A percentile compares a stretch with the other conserved stretches of the same genome.
Evolutionary conservation across 2,329 filamentous ascomycete genomes (phyloP).

Genomic region (Davidsoniella neocaledoniae): DNA sequence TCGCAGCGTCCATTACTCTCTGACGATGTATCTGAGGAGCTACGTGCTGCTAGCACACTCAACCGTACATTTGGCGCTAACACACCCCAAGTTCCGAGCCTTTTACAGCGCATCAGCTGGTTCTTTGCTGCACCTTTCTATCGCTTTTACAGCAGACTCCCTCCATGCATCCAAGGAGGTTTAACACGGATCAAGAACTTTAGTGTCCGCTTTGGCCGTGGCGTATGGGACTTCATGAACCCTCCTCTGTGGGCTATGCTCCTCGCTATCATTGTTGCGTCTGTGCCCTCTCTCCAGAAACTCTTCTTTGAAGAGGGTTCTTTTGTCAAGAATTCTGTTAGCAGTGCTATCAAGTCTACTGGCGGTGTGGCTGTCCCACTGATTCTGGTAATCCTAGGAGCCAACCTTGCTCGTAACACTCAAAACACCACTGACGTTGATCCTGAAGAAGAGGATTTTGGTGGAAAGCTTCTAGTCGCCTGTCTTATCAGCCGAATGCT

Average conservation of each 20-base stretch:
- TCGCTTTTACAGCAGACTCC: neutral
- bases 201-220: conserved; percentile 33
- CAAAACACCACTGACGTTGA: conserved; percentile 49
- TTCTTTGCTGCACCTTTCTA: neutral
- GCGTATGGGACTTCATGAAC: conserved; percentile 92
- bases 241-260: conserved; percentile 97
- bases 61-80: conserved; percentile 1
- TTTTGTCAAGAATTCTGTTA: conserved; percentile 85
- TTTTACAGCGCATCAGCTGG: neutral
- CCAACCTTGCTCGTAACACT: conserved; percentile 85
- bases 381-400: conserved; percentile 87
- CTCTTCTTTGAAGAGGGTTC: conserved; percentile 81
- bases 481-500: conserved; percentile 82
- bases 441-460: conserved; percentile 51
- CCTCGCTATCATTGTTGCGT: conserved; percentile 75
- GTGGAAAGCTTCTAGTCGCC: conserved; percentile 66
- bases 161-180: neutral
- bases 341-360: conserved; percentile 67
- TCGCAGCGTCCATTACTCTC: conserved; percentile 6
- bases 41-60: neutral
- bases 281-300: conserved; percentile 62
- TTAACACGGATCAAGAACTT: neutral
- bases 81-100: neutral
- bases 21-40: neutral
- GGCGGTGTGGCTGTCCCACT: conserved; percentile 86